A percentile compares a stretch with the other conserved stretches of the same genome.
Evolutionary conservation across 148 eudicot genomes (phyloP).

Genomic region (Rhododendron ovatum): DNA sequence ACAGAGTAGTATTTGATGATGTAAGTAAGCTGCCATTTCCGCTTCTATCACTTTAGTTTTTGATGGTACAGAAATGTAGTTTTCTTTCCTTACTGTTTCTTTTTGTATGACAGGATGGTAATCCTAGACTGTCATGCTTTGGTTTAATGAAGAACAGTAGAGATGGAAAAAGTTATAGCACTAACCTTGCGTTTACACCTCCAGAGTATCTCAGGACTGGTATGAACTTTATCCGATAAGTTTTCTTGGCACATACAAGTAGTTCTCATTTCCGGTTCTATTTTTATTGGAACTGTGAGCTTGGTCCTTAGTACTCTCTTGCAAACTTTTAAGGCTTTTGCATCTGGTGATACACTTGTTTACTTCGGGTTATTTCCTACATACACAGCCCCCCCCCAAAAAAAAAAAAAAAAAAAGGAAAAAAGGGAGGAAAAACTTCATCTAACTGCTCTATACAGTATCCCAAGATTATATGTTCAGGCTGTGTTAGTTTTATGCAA

Average conservation of each 20-base stretch:
- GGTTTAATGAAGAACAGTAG: constrained; percentile 99
- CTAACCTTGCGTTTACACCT: constrained; percentile 94
- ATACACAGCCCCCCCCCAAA: too few species aligned
- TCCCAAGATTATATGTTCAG: not conserved
- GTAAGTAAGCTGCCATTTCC: constrained; percentile 32
- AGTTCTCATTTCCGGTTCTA: not conserved
- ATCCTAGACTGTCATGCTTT: constrained; percentile 92
- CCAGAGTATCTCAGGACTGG: constrained; percentile 97
- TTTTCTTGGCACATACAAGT: not conserved
- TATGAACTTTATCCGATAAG: constrained; percentile 16
- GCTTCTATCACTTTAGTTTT: not conserved
- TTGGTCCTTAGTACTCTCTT: not conserved
- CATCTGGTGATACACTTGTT: not conserved
- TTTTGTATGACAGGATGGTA: constrained; percentile 49
- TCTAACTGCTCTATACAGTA: not conserved
- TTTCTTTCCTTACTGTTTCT: constrained; percentile 2
- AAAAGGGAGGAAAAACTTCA: not conserved
- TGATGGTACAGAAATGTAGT: not conserved
- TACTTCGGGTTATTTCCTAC: not conserved
- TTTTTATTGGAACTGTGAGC: not conserved
- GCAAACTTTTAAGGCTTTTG: not conserved
- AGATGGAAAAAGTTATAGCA: constrained; percentile 96
- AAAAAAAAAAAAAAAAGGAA: too few species aligned
- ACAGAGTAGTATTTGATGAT: constrained; percentile 88
- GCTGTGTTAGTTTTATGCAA: not conserved